phyloP scores from a whole-genome alignment of 169 alveolate genomes.

The Neospora caninum region DNA sequence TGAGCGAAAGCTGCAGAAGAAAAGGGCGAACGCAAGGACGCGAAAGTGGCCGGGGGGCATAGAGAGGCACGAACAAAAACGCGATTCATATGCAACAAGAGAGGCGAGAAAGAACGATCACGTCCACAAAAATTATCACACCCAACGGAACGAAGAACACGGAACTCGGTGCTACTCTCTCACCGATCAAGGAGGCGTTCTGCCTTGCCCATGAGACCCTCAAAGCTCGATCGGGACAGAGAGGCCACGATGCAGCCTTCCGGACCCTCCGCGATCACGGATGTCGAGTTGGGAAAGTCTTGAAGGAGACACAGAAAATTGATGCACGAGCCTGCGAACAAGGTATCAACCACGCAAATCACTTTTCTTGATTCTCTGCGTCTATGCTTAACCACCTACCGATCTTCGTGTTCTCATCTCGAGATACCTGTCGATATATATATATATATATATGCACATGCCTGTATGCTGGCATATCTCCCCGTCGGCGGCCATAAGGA shows the following conservation, averaged over 20 bases:
- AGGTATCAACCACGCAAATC: neutral
- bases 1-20: too few species aligned
- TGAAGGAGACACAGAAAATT: constrained; percentile 50
- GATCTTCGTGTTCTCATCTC: neutral
- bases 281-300: constrained; percentile 36
- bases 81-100: too few species aligned
- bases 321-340: constrained; percentile 45
- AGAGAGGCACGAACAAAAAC: too few species aligned
- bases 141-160: too few species aligned
- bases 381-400: neutral
- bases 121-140: too few species aligned
- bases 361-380: neutral
- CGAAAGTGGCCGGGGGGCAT: too few species aligned
- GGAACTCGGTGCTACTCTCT: neutral
- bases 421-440: neutral
- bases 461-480: neutral
- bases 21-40: too few species aligned
- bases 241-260: constrained; percentile 59
- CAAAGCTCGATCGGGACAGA: constrained; percentile 8
- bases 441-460: neutral
- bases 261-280: constrained; percentile 43
- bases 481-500: too few species aligned
- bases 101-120: too few species aligned
- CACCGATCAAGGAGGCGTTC: constrained; percentile 54
- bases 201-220: constrained; percentile 29